Evolutionary conservation across 2,329 filamentous ascomycete species (phyloP).

Genomic region (Hymenotorrendiella dingleyae): DNA sequence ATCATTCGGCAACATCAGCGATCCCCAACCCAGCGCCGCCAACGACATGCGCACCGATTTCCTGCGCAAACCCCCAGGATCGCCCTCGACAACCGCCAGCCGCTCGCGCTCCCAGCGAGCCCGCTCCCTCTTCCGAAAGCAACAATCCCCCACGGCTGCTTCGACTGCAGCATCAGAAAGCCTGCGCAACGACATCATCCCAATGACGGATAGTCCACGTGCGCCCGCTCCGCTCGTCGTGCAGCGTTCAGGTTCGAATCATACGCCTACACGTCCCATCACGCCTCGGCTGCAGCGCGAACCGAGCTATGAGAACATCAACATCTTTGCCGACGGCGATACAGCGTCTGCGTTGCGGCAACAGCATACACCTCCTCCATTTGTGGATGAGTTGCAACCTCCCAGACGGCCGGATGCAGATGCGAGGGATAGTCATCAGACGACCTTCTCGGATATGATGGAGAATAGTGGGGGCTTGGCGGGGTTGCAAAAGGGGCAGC

Average conservation of each 20-base stretch:
- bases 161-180: neutral
- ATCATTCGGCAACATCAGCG: conserved; percentile 42
- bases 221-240: conserved; percentile 21
- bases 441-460: conserved; percentile 49
- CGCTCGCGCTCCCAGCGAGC: conserved; percentile 16
- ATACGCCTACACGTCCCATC: conserved; percentile 13
- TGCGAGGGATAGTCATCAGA: conserved; percentile 20
- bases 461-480: conserved; percentile 41
- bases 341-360: conserved; percentile 32
- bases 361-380: conserved; percentile 2
- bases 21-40: conserved; percentile 44
- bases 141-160: conserved; percentile 2
- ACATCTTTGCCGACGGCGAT: conserved; percentile 45
- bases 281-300: conserved; percentile 37
- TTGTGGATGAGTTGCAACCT: neutral
- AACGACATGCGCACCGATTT: conserved; percentile 46
- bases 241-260: conserved; percentile 7
- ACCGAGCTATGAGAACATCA: conserved; percentile 44
- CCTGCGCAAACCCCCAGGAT: conserved; percentile 34
- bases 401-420: neutral
- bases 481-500: conserved; percentile 30
- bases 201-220: neutral
- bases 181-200: neutral
- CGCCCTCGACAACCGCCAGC: conserved; percentile 16
- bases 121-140: conserved; percentile 25